Base-by-base conservation (phyloP, 352 stramenopile genomes). In the Globisporangium canariense region DNA sequence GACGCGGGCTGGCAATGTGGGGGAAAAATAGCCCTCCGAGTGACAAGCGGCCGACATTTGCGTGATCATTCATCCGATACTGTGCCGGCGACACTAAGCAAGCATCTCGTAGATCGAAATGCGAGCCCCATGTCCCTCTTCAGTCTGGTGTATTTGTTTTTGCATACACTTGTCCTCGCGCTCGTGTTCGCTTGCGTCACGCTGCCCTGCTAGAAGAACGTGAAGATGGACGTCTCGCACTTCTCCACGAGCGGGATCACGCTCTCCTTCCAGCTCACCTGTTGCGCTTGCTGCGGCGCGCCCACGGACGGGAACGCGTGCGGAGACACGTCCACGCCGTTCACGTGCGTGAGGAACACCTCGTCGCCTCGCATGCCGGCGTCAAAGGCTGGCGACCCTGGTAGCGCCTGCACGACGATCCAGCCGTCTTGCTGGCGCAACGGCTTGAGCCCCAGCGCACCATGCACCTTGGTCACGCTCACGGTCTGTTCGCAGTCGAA, bases 401-500 rank as follows among this genome's bases (percentile, higher is more conserved):
- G 75, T 18, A 91, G 62, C 2, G 84, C 81, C 63, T 93, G 84
- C 22, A 90, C 81, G 38, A 90, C 80, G 45, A 93, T 81, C 81
- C 79, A 91, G 1, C 81, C 79, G 60, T 93, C 84, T 57, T 93
- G 84, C 62, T 93, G 79, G 3, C 81, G 81, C 43, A 93, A 66
- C 0, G 80, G 81, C 59, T 90, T 91, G 54, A 91, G 70, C 1
- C 84, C 81, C 2, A 93, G 67, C 16, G 80, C 73, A 3, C 84
- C 81, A 25, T 86, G 79, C 34, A 80, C 75, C n/a, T 93, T 93
- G 40, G 78, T 91, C 36, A 90, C 81, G n/a, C 78, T 89, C 55
- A 91, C 78, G 3, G 84, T 90, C 52, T 89, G 80, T 56, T 93
- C 81, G 50, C 83, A 89, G 59, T 91, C 83, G 25, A 93, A 90